Conservation (phyloP, 306 rosid species). For the Vigna reflexopilosa region DNA sequence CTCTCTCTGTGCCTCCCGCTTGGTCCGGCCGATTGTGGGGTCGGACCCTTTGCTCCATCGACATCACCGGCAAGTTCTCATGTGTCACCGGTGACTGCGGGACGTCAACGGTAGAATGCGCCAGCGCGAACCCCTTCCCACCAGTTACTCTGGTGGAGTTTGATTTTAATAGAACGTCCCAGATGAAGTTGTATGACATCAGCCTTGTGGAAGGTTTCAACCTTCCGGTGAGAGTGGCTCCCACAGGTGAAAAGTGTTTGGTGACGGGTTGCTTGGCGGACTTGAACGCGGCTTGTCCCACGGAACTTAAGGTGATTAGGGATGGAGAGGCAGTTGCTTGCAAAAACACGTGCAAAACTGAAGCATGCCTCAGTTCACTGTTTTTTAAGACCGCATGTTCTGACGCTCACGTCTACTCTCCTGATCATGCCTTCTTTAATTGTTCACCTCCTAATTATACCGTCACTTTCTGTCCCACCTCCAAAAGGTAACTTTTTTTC, state of each 20-base stretch:
- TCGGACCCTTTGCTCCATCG: slow-evolving; percentile 65
- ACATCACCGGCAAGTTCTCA: slow-evolving; percentile 59
- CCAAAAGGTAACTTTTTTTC: neutral
- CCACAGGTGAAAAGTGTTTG: neutral
- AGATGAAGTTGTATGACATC: slow-evolving; percentile 77
- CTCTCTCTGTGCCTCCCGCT: slow-evolving; percentile 51
- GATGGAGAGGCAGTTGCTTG: neutral
- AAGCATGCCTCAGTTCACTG: neutral
- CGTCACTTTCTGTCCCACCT: neutral
- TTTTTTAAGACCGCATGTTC: neutral
- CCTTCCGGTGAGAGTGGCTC: slow-evolving; percentile 64
- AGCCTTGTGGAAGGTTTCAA: slow-evolving; percentile 87
- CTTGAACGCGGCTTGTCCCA: neutral
- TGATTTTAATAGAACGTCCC: slow-evolving; percentile 62
- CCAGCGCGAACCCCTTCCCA: slow-evolving; percentile 56
- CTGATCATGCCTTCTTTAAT: neutral
- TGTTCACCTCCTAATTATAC: neutral
- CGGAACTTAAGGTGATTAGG: neutral
- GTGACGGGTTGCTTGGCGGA: neutral
- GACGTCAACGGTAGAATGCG: slow-evolving; percentile 62
- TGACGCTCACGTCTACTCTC: neutral
- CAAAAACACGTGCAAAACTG: neutral
- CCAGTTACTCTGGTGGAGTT: slow-evolving; percentile 74
- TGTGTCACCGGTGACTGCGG: slow-evolving; percentile 86
- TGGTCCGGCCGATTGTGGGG: slow-evolving; percentile 98